Evolutionary conservation across 192 early-diverging fungal genomes (phyloP).

Genomic region (Piromyces finnis): DNA sequence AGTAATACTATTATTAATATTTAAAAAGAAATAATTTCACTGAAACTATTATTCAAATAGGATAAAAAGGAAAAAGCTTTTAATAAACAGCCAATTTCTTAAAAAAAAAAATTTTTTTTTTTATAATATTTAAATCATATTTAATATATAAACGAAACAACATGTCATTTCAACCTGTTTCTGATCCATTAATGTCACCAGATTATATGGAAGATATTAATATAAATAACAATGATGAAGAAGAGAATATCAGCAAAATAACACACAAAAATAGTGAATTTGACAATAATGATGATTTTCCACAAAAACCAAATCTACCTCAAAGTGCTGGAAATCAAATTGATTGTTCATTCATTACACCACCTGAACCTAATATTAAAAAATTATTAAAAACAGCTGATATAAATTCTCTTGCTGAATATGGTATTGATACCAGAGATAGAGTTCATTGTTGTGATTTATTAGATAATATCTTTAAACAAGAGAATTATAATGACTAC

Average conservation of each 20-base stretch:
- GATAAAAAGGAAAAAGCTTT: no score
- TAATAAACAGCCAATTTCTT: no score
- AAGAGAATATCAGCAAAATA: neutral
- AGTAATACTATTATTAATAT: no score
- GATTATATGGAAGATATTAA: neutral
- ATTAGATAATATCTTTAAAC: neutral
- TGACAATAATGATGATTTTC: neutral
- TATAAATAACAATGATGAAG: neutral
- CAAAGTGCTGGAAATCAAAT: neutral
- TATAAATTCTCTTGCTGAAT: neutral
- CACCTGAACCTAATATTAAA: neutral
- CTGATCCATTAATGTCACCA: neutral
- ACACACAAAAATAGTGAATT: neutral
- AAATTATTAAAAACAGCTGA: neutral
- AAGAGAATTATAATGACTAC: neutral
- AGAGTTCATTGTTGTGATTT: neutral
- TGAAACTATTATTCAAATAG: no score
- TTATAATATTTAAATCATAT: no score
- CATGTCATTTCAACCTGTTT: neutral
- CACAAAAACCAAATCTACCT: neutral
- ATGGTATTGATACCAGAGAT: neutral
- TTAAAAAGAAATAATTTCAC: no score
- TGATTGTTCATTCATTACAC: neutral
- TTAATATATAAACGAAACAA: no score
- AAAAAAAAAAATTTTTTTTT: no score